phyloP scores from a whole-genome alignment of 2,329 filamentous ascomycete genomes.

The Trichophyton mentagrophytes region DNA sequence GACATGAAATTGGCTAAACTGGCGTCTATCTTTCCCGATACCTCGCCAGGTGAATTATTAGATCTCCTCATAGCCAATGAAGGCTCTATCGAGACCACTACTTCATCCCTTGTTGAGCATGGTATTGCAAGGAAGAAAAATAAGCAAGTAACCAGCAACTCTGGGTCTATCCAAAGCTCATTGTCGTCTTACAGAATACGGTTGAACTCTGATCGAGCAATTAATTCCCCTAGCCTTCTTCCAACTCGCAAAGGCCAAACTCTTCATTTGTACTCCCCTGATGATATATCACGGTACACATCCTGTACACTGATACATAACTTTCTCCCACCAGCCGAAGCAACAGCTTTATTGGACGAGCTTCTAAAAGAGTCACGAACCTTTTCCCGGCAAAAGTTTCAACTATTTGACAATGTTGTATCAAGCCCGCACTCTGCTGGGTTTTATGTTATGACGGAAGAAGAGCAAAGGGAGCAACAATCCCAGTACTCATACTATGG shows the following conservation, averaged over 20 bases:
- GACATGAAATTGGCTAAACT: constrained; percentile 81
- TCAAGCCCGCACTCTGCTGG: constrained; percentile 70
- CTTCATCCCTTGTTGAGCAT: constrained; percentile 39
- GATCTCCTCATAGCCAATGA: constrained; percentile 67
- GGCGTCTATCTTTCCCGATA: constrained; percentile 57
- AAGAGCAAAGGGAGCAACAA: constrained; percentile 57
- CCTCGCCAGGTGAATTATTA: constrained; percentile 55
- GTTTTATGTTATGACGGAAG: constrained; percentile 66
- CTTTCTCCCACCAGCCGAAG: constrained; percentile 60
- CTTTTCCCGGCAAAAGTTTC: constrained; percentile 61
- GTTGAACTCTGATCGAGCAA: constrained; percentile 11
- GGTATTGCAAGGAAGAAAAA: constrained; percentile 14
- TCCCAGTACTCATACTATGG: constrained; percentile 82
- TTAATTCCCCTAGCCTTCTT: constrained; percentile 22
- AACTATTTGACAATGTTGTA: constrained; percentile 79
- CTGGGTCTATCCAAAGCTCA: constrained; percentile 50
- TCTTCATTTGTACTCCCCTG: constrained; percentile 67
- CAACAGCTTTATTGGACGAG: constrained; percentile 61
- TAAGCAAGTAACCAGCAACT: constrained; percentile 27
- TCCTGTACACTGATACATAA: constrained; percentile 89
- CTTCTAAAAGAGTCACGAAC: constrained; percentile 59
- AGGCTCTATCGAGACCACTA: constrained; percentile 59
- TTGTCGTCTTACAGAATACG: constrained; percentile 33
- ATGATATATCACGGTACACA: constrained; percentile 68
- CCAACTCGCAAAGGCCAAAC: constrained; percentile 68